These are phyloP conservation scores for Starmera caribaea DNA, from an alignment of 805 yeast species.

Conservation along the genomic window DNA sequence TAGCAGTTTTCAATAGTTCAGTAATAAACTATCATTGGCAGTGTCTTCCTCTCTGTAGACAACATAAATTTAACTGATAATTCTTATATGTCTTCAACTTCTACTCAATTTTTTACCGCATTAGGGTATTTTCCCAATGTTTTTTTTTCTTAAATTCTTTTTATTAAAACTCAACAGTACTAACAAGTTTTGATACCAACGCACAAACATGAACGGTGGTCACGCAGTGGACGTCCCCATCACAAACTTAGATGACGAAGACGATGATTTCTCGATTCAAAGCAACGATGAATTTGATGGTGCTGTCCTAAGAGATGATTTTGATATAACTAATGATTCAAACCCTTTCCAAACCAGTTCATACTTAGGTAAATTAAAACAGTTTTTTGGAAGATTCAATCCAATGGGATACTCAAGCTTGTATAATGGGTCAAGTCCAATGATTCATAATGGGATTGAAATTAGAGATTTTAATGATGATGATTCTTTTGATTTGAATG, in stretches of 20 bases:
- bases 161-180: too few relatives aligned
- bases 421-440: conserved; percentile 3
- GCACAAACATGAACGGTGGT: conserved; percentile 3
- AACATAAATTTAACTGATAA: too few relatives aligned
- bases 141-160: too few relatives aligned
- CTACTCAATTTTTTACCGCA: too few relatives aligned
- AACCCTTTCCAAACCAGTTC: conserved; percentile 5
- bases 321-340: conserved; percentile 10
- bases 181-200: too few relatives aligned
- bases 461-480: conserved; percentile 10
- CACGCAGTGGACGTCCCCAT: conserved; percentile 45
- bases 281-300: conserved; percentile 14
- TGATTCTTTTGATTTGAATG: conserved; percentile 19
- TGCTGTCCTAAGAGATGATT: conserved; percentile 15
- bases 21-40: too few relatives aligned
- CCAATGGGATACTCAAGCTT: conserved; percentile 9
- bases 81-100: too few relatives aligned
- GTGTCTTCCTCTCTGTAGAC: too few relatives aligned
- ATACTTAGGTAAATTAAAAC: conserved; percentile 4
- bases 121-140: too few relatives aligned
- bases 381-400: conserved; percentile 3
- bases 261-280: conserved; percentile 20
- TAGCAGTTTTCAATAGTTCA: too few relatives aligned
- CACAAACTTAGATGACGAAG: conserved; percentile 38
- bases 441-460: conserved; percentile 14